Evolutionary conservation across 139 green algal genomes (phyloP).

Genomic region (Dunaliella primolecta): DNA sequence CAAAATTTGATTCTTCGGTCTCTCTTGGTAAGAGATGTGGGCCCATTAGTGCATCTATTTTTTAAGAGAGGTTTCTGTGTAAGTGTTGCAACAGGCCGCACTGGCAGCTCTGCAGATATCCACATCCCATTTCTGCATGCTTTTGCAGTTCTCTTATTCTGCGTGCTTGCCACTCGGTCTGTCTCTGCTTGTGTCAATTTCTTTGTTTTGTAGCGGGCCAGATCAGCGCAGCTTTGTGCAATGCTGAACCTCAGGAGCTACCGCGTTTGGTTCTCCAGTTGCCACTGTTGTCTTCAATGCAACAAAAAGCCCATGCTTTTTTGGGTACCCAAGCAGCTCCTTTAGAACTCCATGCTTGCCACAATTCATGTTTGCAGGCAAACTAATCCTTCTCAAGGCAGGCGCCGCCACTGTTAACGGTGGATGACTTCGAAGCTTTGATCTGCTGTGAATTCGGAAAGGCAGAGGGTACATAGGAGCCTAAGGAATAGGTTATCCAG

Average conservation of each 20-base stretch:
- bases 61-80: neutral
- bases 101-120: too few relatives aligned
- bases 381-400: neutral
- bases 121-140: too few relatives aligned
- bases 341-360: neutral
- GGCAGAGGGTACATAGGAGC: too few relatives aligned
- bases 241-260: neutral
- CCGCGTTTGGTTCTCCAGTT: neutral
- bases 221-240: neutral
- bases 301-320: neutral
- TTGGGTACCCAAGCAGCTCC: too few relatives aligned
- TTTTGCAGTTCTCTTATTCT: too few relatives aligned
- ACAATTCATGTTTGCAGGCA: neutral
- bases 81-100: neutral
- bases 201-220: too few relatives aligned
- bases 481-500: too few relatives aligned
- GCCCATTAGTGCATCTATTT: neutral
- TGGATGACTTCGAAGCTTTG: neutral
- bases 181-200: too few relatives aligned
- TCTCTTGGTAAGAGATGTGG: neutral
- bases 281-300: neutral
- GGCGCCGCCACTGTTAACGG: neutral
- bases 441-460: too few relatives aligned
- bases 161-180: too few relatives aligned
- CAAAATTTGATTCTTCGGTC: neutral